Percentiles rank a stretch among this genome's conserved stretches.
These are phyloP conservation scores for Cyclotella choctawhatcheeana DNA, from an alignment of 108 stramenopile species.

Conservation along the genomic window DNA sequence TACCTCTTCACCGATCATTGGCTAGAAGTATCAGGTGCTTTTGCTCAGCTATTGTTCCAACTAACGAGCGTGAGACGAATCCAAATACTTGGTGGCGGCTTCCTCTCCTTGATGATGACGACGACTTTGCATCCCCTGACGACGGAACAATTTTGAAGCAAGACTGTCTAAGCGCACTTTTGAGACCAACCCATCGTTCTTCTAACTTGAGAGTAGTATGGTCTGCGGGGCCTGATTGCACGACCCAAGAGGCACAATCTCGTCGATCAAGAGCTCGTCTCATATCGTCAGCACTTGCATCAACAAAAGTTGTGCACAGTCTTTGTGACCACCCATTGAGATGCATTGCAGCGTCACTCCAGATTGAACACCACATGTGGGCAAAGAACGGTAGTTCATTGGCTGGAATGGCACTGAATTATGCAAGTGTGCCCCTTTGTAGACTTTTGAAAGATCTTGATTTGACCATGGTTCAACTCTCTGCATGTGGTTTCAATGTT, in stretches of 20 bases:
- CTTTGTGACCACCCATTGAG: conserved; percentile 88
- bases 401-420: conserved; percentile 89
- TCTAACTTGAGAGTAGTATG: conserved; percentile 88
- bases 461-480: conserved; percentile 83
- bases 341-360: conserved; percentile 84
- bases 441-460: conserved; percentile 86
- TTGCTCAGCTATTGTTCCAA: conserved; percentile 76
- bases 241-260: conserved; percentile 74
- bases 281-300: conserved; percentile 79
- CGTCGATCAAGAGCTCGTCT: conserved; percentile 70
- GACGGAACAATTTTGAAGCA: conserved; percentile 48
- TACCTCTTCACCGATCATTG: conserved; percentile 85
- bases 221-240: conserved; percentile 88
- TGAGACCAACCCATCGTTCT: conserved; percentile 73
- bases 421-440: conserved; percentile 83
- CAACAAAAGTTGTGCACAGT: conserved; percentile 87
- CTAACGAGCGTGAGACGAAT: conserved; percentile 53
- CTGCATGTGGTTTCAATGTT: conserved; percentile 81
- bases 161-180: conserved; percentile 74
- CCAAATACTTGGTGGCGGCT: conserved; percentile 83
- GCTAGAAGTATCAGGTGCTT: conserved; percentile 75
- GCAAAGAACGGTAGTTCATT: conserved; percentile 81
- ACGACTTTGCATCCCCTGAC: conserved; percentile 37
- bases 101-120: conserved; percentile 76
- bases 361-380: conserved; percentile 90